Conservation (phyloP, 2,329 filamentous ascomycete species). For the Talaromyces sp. region DNA sequence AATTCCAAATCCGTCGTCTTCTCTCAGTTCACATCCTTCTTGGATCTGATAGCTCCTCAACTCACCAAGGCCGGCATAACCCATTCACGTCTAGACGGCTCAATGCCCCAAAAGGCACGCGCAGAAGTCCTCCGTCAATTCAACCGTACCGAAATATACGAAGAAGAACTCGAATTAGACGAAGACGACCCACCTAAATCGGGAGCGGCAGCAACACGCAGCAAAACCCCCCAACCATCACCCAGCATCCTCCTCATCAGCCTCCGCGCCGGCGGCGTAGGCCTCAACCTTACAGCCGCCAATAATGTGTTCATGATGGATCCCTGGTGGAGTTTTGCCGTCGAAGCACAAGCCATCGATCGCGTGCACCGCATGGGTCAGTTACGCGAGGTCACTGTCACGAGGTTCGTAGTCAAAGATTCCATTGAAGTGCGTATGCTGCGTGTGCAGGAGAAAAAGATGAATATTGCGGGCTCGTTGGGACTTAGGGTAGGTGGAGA, state of each 20-base stretch:
- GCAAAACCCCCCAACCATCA: slow-evolving; percentile 7
- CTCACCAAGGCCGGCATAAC: slow-evolving; percentile 68
- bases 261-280: slow-evolving; percentile 86
- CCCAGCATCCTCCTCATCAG: slow-evolving; percentile 70
- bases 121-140: slow-evolving; percentile 76
- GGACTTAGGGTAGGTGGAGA: slow-evolving; percentile 96
- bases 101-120: slow-evolving; percentile 80
- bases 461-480: slow-evolving; percentile 77
- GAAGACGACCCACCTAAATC: slow-evolving; percentile 27
- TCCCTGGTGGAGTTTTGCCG: slow-evolving; percentile 97
- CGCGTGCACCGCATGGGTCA: slow-evolving; percentile 97
- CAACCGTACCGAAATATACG: slow-evolving; percentile 43
- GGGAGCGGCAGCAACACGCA: slow-evolving; percentile 20
- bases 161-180: slow-evolving; percentile 34
- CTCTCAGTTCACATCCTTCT: slow-evolving; percentile 94
- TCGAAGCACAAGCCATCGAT: slow-evolving; percentile 96
- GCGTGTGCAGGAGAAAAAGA: slow-evolving; percentile 89
- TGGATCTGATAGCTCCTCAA: slow-evolving; percentile 83
- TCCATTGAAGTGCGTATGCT: slow-evolving; percentile 97
- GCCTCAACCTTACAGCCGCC: slow-evolving; percentile 85
- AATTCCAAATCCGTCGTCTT: slow-evolving; percentile 87
- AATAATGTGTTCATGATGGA: slow-evolving; percentile 98
- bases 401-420: slow-evolving; percentile 80
- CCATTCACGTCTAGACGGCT: slow-evolving; percentile 85
- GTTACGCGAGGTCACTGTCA: slow-evolving; percentile 77